phyloP scores from a whole-genome alignment of 2,329 filamentous ascomycete genomes.

The Ophiostoma fasciatum region DNA sequence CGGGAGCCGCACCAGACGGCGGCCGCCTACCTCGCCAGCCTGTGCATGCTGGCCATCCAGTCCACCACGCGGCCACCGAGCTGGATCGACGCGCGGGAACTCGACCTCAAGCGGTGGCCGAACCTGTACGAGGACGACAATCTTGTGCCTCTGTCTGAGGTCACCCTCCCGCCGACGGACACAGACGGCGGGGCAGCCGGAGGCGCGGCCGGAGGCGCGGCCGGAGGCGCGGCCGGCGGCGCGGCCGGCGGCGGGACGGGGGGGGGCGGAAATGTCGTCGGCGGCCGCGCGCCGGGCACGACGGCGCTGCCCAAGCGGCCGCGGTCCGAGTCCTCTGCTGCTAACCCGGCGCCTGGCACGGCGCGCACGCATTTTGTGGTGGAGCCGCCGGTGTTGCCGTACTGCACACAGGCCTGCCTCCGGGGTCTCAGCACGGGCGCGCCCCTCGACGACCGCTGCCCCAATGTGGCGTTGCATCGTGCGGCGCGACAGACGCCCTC shows the following conservation, averaged over 20 bases:
- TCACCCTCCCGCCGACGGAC: too few species aligned
- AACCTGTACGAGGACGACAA: background rate
- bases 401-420: slow-evolving; percentile 5
- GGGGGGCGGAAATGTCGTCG: too few species aligned
- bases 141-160: background rate
- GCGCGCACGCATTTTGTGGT: slow-evolving; percentile 1
- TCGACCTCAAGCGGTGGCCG: slow-evolving; percentile 2
- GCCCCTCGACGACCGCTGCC: slow-evolving; percentile 2
- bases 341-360: too few species aligned
- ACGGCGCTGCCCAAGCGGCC: too few species aligned
- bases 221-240: too few species aligned
- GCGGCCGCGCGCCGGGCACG: too few species aligned
- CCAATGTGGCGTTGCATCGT: slow-evolving; percentile 2
- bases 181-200: background rate
- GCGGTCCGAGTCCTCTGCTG: too few species aligned
- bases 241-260: too few species aligned
- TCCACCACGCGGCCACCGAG: background rate
- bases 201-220: too few species aligned
- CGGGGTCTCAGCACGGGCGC: background rate
- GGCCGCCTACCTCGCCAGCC: slow-evolving; percentile 1
- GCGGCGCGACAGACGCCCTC: background rate
- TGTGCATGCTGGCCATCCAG: background rate
- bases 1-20: slow-evolving; percentile 3
- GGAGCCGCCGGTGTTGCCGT: slow-evolving; percentile 1
- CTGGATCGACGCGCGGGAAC: slow-evolving; percentile 1